A percentile compares a stretch with the other conserved stretches of the same genome.
These are phyloP conservation scores for Pulveroboletus sp. DNA, from an alignment of 768 basidiomycete species.

Conservation along the genomic window DNA sequence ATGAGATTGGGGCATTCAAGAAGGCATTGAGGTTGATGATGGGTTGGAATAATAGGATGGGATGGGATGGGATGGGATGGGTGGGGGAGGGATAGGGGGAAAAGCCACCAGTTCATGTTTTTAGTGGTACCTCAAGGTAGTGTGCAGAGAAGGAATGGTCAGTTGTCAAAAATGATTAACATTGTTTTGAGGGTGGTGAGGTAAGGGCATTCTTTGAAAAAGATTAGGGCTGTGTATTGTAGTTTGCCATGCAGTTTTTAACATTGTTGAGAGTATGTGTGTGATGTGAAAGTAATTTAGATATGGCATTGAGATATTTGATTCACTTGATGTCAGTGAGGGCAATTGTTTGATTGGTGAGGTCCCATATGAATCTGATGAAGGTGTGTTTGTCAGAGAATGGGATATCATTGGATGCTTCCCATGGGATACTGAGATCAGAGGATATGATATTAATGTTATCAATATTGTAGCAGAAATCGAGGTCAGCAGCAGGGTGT, in stretches of 20 bases:
- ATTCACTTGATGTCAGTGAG: background rate
- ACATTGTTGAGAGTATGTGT: background rate
- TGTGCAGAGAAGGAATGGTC: constrained; percentile 29
- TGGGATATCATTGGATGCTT: background rate
- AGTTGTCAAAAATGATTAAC: constrained; percentile 24
- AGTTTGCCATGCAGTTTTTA: constrained; percentile 2
- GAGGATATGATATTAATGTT: background rate
- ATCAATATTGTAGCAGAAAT: background rate
- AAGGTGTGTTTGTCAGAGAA: constrained; percentile 11
- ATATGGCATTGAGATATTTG: background rate
- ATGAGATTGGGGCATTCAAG: constrained; percentile 40
- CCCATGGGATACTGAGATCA: background rate
- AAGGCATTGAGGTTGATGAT: constrained; percentile 10
- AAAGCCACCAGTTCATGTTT: background rate
- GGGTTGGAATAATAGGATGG: background rate
- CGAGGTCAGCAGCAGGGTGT: background rate
- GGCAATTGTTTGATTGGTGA: background rate
- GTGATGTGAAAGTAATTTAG: fast-evolving
- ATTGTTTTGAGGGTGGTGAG: constrained; percentile 26
- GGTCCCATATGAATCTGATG: constrained; percentile 24
- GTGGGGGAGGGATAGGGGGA: background rate
- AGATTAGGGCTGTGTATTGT: constrained; percentile 27
- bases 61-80: background rate
- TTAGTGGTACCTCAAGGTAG: background rate
- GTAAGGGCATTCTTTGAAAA: constrained; percentile 25